Base-by-base conservation (phyloP, 2,329 filamentous ascomycete species). In the Aspergillus sp. region DNA sequence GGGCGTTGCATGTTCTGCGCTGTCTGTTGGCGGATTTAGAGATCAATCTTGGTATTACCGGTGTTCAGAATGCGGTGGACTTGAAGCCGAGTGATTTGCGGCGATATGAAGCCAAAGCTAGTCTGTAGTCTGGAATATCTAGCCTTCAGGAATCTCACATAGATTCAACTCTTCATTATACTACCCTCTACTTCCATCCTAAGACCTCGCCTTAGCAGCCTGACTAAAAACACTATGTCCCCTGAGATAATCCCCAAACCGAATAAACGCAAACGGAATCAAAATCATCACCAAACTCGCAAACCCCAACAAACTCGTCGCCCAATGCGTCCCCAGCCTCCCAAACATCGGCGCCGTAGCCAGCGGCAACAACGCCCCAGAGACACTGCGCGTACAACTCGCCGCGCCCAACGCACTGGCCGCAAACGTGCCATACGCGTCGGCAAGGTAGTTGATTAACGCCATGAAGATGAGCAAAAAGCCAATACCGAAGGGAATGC, bases 391-490 rank as follows among this genome's bases (percentile, higher is more conserved):
- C 40, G 67, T 54, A 58, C 75, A 73, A 0, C 71, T 73, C 55
- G 72, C 73, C 1, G 70, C 69, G 1, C 69, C 70, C 11, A 74
- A 53, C 1, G 70, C 69, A 6, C 60, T 66, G 0, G 71, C 71
- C 0, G 68, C 66, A 45, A 68, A 72, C 42, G 57, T 51, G 29
- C 67, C 64, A 43, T 71, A 74, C 35, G 61, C 79, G 53, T 90
- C 86, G 43, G 90, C 82, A 8, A 90, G 77, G 60, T 86, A 85
- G 72, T 85, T 85, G 65, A 84, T 85, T 54, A 82, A 81, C 5
- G 82, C 72, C 68, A 88, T 88, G 74, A 88, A 88, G 26, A 88
- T 74, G 69, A 88, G 86, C 61, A 88, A 86, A 73, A 88, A 87
- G 47, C 85, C 85, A 56, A 87, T 88, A n/a, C 84, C 84, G 38